Percentiles rank a stretch among this genome's conserved stretches.
These are phyloP conservation scores for Trypanosoma mega DNA, from an alignment of 208 protist species.

Conservation along the genomic window DNA sequence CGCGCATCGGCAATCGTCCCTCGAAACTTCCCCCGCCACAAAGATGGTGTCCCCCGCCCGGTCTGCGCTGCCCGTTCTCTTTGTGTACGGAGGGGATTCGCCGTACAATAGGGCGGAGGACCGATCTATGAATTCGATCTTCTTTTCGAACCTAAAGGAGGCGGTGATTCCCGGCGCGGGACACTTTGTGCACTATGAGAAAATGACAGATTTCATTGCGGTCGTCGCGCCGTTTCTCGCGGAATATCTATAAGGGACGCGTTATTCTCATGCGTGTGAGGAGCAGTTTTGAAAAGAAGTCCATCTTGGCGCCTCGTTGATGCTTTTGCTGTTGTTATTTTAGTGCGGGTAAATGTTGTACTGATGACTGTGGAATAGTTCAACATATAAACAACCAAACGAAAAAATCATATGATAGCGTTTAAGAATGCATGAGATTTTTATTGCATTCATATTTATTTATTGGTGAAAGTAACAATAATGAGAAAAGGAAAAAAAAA, in stretches of 20 bases:
- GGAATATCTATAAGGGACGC: constrained; percentile 22
- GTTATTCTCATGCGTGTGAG: no score
- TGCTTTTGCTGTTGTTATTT: no score
- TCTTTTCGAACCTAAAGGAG: constrained; percentile 65
- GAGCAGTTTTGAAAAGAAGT: no score
- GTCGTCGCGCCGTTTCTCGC: constrained; percentile 66
- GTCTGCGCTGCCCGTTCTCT: constrained; percentile 72
- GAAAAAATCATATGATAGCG: no score
- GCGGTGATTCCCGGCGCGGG: constrained; percentile 64
- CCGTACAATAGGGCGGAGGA: constrained; percentile 63
- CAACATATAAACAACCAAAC: no score
- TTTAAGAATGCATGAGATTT: background rate
- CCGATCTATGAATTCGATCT: constrained; percentile 34
- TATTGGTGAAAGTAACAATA: background rate
- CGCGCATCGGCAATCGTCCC: no score
- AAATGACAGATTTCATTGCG: constrained; percentile 64
- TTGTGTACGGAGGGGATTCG: constrained; percentile 83
- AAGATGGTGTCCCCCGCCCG: constrained; percentile 28
- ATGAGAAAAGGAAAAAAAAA: constrained; percentile 4
- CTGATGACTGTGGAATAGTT: no score
- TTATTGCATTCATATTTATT: background rate
- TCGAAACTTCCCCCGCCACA: no score
- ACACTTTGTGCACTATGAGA: constrained; percentile 90
- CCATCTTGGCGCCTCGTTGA: no score
- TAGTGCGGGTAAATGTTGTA: no score